Conservation (phyloP, 2,329 filamentous ascomycete species). For the Fusarium floridanum region DNA sequence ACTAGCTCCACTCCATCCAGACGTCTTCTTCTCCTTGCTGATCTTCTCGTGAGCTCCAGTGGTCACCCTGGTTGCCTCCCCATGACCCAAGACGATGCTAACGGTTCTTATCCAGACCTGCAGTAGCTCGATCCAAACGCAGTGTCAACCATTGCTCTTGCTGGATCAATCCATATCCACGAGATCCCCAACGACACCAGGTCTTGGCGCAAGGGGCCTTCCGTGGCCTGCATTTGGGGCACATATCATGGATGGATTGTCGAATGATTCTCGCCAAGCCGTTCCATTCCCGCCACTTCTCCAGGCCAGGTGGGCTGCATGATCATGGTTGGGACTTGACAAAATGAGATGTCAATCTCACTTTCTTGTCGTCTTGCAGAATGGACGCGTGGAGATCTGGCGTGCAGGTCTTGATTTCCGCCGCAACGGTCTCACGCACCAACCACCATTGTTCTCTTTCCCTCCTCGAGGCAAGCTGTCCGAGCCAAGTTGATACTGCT, state of each 20-base stretch:
- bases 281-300: conserved; percentile 1
- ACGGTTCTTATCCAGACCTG: conserved; percentile 42
- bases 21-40: conserved; percentile 24
- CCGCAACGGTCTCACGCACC: conserved; percentile 35
- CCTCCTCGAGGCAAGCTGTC: background rate
- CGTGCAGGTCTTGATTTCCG: conserved; percentile 29
- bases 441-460: conserved; percentile 1
- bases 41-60: background rate
- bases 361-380: conserved; percentile 19
- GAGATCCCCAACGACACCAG: background rate
- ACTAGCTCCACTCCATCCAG: conserved; percentile 30
- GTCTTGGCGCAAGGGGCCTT: background rate
- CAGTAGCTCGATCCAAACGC: conserved; percentile 35
- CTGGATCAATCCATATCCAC: background rate
- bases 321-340: conserved; percentile 24
- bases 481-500: background rate
- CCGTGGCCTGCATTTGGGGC: background rate
- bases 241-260: background rate
- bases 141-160: conserved; percentile 19
- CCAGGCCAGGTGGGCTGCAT: conserved; percentile 9
- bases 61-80: background rate
- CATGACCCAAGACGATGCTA: conserved; percentile 32
- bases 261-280: conserved; percentile 18
- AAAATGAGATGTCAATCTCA: conserved; percentile 3
- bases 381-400: conserved; percentile 36